Evolutionary conservation across 2,329 filamentous ascomycete genomes (phyloP).

Genomic region (Gaeumannomyces sp.): DNA sequence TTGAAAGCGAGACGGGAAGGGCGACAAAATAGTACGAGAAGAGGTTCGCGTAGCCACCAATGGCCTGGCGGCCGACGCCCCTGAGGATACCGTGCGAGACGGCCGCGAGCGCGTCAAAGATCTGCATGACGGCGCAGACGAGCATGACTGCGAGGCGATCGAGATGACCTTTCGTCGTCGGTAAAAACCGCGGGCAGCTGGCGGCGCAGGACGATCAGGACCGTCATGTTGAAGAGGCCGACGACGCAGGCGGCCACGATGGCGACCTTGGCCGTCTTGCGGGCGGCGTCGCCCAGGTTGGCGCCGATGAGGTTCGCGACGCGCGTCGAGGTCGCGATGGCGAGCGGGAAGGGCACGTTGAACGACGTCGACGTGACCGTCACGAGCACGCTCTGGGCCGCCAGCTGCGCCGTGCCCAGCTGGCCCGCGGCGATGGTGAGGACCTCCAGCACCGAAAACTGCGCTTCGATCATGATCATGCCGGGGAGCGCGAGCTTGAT

Average conservation of each 20-base stretch:
- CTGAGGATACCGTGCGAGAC: conserved; percentile 64
- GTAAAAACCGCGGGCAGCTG: conserved; percentile 59
- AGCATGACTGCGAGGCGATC: conserved; percentile 54
- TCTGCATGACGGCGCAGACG: conserved; percentile 64
- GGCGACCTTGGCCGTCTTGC: conserved; percentile 54
- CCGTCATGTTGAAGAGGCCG: conserved; percentile 57
- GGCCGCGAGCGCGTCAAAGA: conserved; percentile 62
- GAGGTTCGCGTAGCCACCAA: conserved; percentile 65
- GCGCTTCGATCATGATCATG: conserved; percentile 67
- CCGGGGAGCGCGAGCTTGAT: conserved; percentile 65
- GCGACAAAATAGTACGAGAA: conserved; percentile 68
- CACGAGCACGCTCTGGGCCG: conserved; percentile 63
- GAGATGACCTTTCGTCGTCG: conserved; percentile 48
- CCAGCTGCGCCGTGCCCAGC: conserved; percentile 58
- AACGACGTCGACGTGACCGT: conserved; percentile 61
- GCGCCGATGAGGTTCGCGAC: conserved; percentile 71
- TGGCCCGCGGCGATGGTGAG: conserved; percentile 62
- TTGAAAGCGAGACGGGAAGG: conserved; percentile 62
- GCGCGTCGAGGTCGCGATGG: conserved; percentile 63
- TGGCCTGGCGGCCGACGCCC: conserved; percentile 62
- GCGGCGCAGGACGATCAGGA: conserved; percentile 51
- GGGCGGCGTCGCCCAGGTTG: conserved; percentile 57
- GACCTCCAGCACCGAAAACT: conserved; percentile 43
- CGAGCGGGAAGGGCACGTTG: conserved; percentile 67
- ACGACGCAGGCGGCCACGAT: conserved; percentile 19